Conservation (phyloP, 1,284 basidiomycete species). For the Malassezia globosa region DNA sequence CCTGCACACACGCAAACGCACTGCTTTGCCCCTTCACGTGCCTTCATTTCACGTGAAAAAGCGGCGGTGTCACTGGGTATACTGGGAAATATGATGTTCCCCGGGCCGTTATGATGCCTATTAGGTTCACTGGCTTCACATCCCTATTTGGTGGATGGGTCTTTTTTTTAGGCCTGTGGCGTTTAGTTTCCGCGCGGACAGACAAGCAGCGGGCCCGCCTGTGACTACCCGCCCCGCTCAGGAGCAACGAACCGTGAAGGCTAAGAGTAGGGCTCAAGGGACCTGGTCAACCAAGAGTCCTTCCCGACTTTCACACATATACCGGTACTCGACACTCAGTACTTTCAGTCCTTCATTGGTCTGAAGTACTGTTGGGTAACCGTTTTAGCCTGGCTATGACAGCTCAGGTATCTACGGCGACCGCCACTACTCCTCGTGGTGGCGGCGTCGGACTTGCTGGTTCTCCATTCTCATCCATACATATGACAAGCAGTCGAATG, state of each 20-base stretch:
- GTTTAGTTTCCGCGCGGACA: not conserved
- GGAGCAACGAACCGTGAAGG: too few relatives aligned
- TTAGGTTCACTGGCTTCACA: not conserved
- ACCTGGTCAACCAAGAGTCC: too few relatives aligned
- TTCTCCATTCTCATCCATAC: slow-evolving; percentile 5
- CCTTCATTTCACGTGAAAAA: not conserved
- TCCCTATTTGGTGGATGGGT: not conserved
- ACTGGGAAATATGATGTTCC: not conserved
- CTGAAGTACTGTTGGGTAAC: slow-evolving; percentile 16
- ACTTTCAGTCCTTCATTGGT: slow-evolving; percentile 20
- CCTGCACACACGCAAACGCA: not conserved
- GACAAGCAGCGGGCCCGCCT: not conserved
- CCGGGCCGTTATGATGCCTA: not conserved
- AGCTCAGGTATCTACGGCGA: slow-evolving; percentile 9
- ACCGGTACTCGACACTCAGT: slow-evolving; percentile 6
- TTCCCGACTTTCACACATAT: not conserved
- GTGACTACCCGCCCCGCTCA: slow-evolving; percentile 5
- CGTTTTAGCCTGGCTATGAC: slow-evolving; percentile 5
- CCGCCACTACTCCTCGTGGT: slow-evolving; percentile 3
- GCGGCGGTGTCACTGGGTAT: not conserved
- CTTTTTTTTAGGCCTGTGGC: not conserved
- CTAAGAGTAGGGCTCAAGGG: too few relatives aligned
- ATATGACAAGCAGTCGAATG: slow-evolving; percentile 33
- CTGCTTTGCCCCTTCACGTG: too few relatives aligned
- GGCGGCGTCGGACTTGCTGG: not conserved